phyloP scores from a whole-genome alignment of 2,329 filamentous ascomycete species.

The Cordyceps cateniannulata region DNA sequence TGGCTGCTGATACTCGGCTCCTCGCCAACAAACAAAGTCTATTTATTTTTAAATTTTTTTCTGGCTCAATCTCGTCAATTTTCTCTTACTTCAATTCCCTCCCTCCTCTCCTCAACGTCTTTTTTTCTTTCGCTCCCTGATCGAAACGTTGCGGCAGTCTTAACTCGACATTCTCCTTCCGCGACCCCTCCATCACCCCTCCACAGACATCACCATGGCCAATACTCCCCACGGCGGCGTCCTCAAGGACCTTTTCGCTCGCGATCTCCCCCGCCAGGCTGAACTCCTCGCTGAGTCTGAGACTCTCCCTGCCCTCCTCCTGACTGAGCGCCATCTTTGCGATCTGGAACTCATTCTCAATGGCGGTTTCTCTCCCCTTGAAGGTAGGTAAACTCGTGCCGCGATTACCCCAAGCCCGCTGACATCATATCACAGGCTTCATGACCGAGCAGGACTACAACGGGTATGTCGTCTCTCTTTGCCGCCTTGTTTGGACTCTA shows the following conservation, averaged over 20 bases:
- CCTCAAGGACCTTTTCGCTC: constrained; percentile 95
- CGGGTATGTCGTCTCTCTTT: constrained; percentile 50
- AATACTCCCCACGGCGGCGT: constrained; percentile 79
- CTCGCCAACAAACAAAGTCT: constrained; percentile 7
- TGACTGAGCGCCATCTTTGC: constrained; percentile 92
- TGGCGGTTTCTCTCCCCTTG: constrained; percentile 93
- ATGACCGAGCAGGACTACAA: constrained; percentile 97
- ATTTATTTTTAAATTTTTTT: constrained; percentile 7
- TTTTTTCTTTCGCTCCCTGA: constrained; percentile 11
- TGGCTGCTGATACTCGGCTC: constrained; percentile 10
- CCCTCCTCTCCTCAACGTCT: not conserved
- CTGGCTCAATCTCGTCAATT: constrained; percentile 1
- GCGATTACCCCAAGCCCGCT: not conserved
- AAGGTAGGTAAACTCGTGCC: constrained; percentile 57
- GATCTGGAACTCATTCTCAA: constrained; percentile 96
- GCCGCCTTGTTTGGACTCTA: not conserved
- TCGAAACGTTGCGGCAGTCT: not conserved
- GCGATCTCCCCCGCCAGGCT: constrained; percentile 76
- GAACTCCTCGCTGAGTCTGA: constrained; percentile 82
- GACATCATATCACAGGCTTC: constrained; percentile 58
- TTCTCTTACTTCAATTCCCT: not conserved
- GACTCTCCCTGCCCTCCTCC: constrained; percentile 72
- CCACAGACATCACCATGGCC: constrained; percentile 44
- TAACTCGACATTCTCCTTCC: not conserved
- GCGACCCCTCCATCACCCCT: constrained; percentile 2